Evolutionary conservation across 2,329 filamentous ascomycete species (phyloP).

Genomic region (Pseudogymnoascus pannorum): DNA sequence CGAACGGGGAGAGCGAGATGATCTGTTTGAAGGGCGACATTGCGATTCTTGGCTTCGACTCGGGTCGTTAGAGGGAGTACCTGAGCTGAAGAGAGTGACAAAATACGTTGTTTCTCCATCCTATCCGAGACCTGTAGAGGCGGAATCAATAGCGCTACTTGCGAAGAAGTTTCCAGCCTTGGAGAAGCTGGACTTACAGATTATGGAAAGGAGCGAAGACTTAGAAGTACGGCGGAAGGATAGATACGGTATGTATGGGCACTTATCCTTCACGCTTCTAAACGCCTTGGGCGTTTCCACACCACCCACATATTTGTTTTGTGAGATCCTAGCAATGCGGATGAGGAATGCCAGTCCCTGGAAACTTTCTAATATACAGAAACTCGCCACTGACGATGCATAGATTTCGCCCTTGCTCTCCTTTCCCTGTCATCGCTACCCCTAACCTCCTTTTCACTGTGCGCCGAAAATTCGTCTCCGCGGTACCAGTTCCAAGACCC

Average conservation of each 20-base stretch:
- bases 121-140: not conserved
- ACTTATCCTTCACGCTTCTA: not conserved
- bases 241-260: not conserved
- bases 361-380: not conserved
- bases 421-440: not conserved
- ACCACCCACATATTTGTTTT: not conserved
- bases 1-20: conserved; percentile 10
- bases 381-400: not conserved
- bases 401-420: conserved; percentile 4
- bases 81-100: conserved; percentile 3
- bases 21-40: conserved; percentile 14
- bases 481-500: conserved; percentile 4
- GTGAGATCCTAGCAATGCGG: not conserved
- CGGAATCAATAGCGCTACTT: not conserved
- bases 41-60: conserved; percentile 14
- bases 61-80: not conserved
- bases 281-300: not conserved
- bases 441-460: not conserved
- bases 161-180: not conserved
- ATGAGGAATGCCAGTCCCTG: not conserved
- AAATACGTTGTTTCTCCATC: not conserved
- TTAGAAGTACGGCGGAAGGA: not conserved
- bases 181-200: not conserved
- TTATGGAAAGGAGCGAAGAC: not conserved
- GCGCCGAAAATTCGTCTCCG: not conserved